Conservation (phyloP, 2,329 filamentous ascomycete species). For the Elsinoe batatas region DNA sequence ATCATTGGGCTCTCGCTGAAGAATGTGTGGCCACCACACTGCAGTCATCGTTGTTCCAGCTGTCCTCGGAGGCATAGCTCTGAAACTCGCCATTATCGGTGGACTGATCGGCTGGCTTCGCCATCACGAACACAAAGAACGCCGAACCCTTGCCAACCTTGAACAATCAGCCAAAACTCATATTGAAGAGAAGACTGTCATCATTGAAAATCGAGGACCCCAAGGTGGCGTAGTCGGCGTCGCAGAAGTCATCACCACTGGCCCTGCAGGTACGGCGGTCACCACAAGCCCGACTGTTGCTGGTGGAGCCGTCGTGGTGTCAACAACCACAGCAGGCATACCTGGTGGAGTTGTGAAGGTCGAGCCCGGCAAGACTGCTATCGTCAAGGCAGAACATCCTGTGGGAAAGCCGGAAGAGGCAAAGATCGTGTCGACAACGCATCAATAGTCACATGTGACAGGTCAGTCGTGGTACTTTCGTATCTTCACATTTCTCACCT, state of each 20-base stretch:
- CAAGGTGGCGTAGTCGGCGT: not conserved
- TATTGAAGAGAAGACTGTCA: slow-evolving; percentile 12
- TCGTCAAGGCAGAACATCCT: slow-evolving; percentile 12
- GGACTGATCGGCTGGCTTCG: not conserved
- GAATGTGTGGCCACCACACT: slow-evolving; percentile 5
- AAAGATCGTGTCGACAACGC: slow-evolving; percentile 13
- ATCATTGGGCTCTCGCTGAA: slow-evolving; percentile 5
- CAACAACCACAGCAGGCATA: slow-evolving; percentile 6
- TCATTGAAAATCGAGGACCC: slow-evolving; percentile 10
- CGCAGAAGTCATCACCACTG: slow-evolving; percentile 12
- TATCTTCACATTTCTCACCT: not conserved
- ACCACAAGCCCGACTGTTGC: not conserved
- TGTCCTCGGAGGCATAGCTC: not conserved
- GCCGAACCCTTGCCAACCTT: not conserved
- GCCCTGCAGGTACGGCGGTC: slow-evolving; percentile 8
- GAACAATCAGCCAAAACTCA: not conserved
- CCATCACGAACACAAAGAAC: slow-evolving; percentile 7
- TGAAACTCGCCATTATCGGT: not conserved
- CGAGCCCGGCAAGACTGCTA: slow-evolving; percentile 8
- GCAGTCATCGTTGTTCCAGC: slow-evolving; percentile 5
- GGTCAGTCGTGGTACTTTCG: not conserved
- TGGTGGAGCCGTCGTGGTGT: slow-evolving; percentile 6
- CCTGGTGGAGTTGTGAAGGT: slow-evolving; percentile 8
- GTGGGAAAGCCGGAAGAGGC: slow-evolving; percentile 10
- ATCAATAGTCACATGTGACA: slow-evolving; percentile 10